phyloP scores from a whole-genome alignment of 176 grass and related monocot genomes.

The barley (Hordeum vulgare) region MorexV3_pseudomolecules_assembly NC_058524.1:608281480-608281979 shows the following conservation, averaged over 20 bases:
- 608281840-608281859: neutral
- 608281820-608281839: neutral
- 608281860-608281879: constrained; percentile 90
- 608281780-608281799: constrained; percentile 40
- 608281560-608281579: constrained; percentile 44
- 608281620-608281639: neutral
- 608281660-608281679: constrained; percentile 55
- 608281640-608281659: neutral
- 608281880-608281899: constrained; percentile 79
- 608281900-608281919: constrained; percentile 75
- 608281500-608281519: constrained; percentile 94
- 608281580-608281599: too few species aligned
- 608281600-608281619: neutral
- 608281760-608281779: constrained; percentile 71
- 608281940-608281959: constrained; percentile 79
- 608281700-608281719: constrained; percentile 67
- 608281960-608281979: constrained; percentile 91
- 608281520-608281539: constrained; percentile 77
- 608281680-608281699: constrained; percentile 75
- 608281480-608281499: constrained; percentile 72
- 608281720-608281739: constrained; percentile 62
- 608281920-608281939: constrained; percentile 99
- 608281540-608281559: constrained; percentile 75
- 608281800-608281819: neutral
- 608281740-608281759: constrained; percentile 87